Conservation (phyloP, 176 grass and related monocot genomes). For the Triticum monococcum region DNA sequence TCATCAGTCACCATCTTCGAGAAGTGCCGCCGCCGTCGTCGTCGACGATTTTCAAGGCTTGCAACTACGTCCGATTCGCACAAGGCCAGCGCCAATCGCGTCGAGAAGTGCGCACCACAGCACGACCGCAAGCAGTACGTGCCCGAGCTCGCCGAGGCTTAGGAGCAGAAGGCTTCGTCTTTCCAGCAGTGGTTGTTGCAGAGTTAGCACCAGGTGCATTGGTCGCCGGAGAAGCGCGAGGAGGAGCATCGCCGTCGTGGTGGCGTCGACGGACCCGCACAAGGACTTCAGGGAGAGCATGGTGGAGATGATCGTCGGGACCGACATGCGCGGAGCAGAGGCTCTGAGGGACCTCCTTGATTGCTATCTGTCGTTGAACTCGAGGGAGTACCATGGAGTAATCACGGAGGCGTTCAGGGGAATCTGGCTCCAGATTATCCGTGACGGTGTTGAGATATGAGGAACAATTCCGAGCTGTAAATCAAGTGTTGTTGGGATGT, state of each 20-base stretch:
- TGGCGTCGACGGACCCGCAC: constrained; percentile 46
- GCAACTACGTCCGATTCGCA: constrained; percentile 49
- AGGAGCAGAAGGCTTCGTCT: constrained; percentile 35
- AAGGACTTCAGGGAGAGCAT: constrained; percentile 75
- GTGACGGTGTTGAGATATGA: constrained; percentile 16
- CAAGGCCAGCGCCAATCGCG: constrained; percentile 5
- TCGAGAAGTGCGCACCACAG: neutral
- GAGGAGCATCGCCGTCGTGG: constrained; percentile 35
- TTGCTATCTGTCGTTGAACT: constrained; percentile 69
- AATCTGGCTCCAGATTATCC: constrained; percentile 39
- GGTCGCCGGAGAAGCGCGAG: neutral
- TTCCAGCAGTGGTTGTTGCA: neutral
- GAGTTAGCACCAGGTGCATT: neutral
- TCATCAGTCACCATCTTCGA: neutral
- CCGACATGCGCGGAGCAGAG: constrained; percentile 33
- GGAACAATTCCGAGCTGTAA: neutral
- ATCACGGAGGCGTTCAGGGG: constrained; percentile 71
- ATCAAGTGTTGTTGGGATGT: neutral
- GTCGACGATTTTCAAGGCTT: neutral
- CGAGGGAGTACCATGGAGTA: constrained; percentile 60
- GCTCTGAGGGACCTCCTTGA: constrained; percentile 62
- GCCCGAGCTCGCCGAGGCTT: constrained; percentile 41
- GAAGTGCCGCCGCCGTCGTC: neutral
- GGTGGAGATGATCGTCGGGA: constrained; percentile 70
- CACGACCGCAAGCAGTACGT: neutral